Base-by-base conservation (phyloP, 495 filamentous ascomycete species). In the Daldinia grandis region DNA sequence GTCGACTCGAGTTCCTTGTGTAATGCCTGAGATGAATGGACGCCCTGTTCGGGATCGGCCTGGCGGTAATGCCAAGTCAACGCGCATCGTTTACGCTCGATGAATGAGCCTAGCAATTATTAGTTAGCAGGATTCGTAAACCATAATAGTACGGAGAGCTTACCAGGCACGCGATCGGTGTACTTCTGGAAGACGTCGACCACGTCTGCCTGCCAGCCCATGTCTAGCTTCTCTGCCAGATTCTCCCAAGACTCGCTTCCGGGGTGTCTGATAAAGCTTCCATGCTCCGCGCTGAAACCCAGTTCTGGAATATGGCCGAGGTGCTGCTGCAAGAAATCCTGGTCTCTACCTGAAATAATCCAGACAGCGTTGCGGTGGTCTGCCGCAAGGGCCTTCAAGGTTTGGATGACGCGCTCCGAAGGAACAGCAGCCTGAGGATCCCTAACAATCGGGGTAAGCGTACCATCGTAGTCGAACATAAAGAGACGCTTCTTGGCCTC, bases 391-490 rank as follows among this genome's bases (percentile, higher is more conserved):
- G 83, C 85, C 74, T 91, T 92, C 60, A 99, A 82, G 27, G 90
- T 94, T 31, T 87, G 87, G 40, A 97, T 87, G 25, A 95, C 88
- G 15, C 88, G 87, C 72, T 95, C 90, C 2, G 93, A 92, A 0
- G 95, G 95, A 38, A 97, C 89, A 2, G 96, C 95, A 7, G 91
- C 88, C 65, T 89, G 87, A 1, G 95, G 96, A 68, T 98, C 93
- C 61, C 89, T 88, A 27, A 98, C 94, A 70, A 99, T 98, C 1
- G 93, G 93, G 0, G 96, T 97, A n/a, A 99, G 87, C 0, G 95
- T 99, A 53, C 95, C 95, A 78, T 99, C 95, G 75, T 98, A 99
- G 82, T 99, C 95, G 73, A 98, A 97, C 91, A 99, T 93, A 79
- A 98, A 96, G 2, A 99, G 82, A 31, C 95, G 89, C 79, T 89